Conservation (phyloP, 1,284 basidiomycete species). For the Sanghuangporus weigelae region DNA sequence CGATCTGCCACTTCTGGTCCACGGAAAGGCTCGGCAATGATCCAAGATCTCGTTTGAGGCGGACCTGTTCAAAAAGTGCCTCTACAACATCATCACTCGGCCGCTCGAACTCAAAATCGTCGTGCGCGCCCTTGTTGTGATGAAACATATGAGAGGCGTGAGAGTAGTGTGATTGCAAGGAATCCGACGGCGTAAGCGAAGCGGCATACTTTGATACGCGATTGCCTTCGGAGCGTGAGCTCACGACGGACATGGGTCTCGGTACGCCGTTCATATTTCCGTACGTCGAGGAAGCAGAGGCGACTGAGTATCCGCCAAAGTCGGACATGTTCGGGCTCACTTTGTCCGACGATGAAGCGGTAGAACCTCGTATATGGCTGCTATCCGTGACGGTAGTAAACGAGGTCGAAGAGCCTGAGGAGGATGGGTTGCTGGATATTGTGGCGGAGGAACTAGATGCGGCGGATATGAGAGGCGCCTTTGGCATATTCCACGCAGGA, state of each 20-base stretch:
- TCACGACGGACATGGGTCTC: slow-evolving; percentile 49
- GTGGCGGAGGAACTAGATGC: slow-evolving; percentile 47
- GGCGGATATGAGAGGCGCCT: slow-evolving; percentile 46
- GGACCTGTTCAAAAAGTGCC: slow-evolving; percentile 70
- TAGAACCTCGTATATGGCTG: slow-evolving; percentile 45
- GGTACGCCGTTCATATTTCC: slow-evolving; percentile 30
- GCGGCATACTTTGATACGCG: slow-evolving; percentile 57
- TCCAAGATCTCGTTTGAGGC: slow-evolving; percentile 59
- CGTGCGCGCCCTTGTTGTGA: slow-evolving; percentile 40
- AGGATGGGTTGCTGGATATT: slow-evolving; percentile 45
- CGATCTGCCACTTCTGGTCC: slow-evolving; percentile 92
- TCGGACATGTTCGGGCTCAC: slow-evolving; percentile 25
- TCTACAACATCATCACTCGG: slow-evolving; percentile 77
- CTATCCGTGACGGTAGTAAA: slow-evolving; percentile 32
- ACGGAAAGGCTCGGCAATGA: slow-evolving; percentile 57
- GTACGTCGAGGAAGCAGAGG: slow-evolving; percentile 27
- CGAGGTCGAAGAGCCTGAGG: slow-evolving; percentile 29
- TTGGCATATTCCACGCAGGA: slow-evolving; percentile 28
- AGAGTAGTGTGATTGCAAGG: slow-evolving; percentile 48
- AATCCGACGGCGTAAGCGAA: slow-evolving; percentile 46
- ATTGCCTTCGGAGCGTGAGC: slow-evolving; percentile 54
- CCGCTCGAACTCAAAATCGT: slow-evolving; percentile 69
- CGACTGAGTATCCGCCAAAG: slow-evolving; percentile 30
- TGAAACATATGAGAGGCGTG: slow-evolving; percentile 52
- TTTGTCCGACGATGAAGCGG: slow-evolving; percentile 36